Conservation (phyloP, 495 filamentous ascomycete genomes). For the Durotheca rogersii region DNA sequence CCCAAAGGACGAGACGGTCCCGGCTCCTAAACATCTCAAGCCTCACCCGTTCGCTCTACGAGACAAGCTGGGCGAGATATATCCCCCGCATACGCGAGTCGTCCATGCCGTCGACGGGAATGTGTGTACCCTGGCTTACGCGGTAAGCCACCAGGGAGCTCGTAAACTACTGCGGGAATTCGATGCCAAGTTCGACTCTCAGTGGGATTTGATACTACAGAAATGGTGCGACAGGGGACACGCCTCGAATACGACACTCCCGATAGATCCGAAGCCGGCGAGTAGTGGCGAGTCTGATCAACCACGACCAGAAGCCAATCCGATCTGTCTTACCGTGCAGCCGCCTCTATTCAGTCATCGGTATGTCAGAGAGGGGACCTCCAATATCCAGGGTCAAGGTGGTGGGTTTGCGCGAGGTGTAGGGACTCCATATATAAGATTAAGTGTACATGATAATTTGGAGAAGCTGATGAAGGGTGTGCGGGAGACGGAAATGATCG, state of each 20-base stretch:
- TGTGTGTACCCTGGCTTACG: constrained; percentile 50
- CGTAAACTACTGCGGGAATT: constrained; percentile 46
- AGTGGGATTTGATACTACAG: constrained; percentile 49
- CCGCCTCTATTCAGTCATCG: constrained; percentile 52
- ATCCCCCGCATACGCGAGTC: constrained; percentile 46
- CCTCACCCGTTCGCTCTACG: constrained; percentile 47
- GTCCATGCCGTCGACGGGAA: constrained; percentile 45
- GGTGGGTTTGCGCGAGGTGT: constrained; percentile 44
- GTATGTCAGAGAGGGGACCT: constrained; percentile 40
- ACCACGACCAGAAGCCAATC: not conserved
- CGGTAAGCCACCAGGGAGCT: constrained; percentile 46
- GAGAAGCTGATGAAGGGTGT: constrained; percentile 35
- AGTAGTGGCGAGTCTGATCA: not conserved
- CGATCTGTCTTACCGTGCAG: constrained; percentile 47
- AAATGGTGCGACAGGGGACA: constrained; percentile 47
- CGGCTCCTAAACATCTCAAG: constrained; percentile 40
- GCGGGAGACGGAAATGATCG: constrained; percentile 26
- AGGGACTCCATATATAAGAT: constrained; percentile 47
- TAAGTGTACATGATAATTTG: constrained; percentile 48
- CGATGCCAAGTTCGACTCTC: constrained; percentile 36
- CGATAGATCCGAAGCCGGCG: not conserved
- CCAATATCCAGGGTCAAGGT: constrained; percentile 47
- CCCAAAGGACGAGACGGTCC: constrained; percentile 43
- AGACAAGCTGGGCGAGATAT: constrained; percentile 39
- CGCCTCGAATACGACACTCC: not conserved